These are phyloP conservation scores for Colletotrichum filicis DNA, from an alignment of 2,329 filamentous ascomycete species.

Conservation along the genomic window DNA sequence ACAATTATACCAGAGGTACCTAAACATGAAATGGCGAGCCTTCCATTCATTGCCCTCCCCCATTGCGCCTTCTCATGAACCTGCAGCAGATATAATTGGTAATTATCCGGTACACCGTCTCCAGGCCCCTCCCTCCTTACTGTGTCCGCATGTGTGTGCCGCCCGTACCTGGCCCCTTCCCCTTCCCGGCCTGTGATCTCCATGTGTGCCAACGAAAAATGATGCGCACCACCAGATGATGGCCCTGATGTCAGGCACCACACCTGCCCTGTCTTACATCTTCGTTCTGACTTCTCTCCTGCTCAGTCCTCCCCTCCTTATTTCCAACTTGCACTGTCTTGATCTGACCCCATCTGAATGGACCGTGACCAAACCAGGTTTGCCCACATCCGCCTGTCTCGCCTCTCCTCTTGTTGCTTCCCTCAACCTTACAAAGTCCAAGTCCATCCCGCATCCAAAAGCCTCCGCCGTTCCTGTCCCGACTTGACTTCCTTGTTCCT, in stretches of 20 bases:
- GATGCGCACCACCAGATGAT: slow-evolving; percentile 17
- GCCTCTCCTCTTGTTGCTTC: background rate
- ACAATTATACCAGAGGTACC: background rate
- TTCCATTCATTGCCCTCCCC: background rate
- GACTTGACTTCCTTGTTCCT: slow-evolving; percentile 1
- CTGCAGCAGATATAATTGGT: background rate
- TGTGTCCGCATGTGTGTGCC: slow-evolving; percentile 14
- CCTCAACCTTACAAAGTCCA: slow-evolving; percentile 28
- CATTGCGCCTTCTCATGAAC: background rate
- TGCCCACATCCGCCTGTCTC: background rate
- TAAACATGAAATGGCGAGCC: background rate
- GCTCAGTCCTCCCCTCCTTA: background rate
- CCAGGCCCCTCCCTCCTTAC: slow-evolving; percentile 1
- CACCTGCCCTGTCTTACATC: background rate
- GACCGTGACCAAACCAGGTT: background rate
- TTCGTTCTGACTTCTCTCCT: background rate
- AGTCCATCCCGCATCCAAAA: slow-evolving; percentile 32
- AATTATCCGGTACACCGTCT: slow-evolving; percentile 29
- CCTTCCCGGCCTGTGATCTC: slow-evolving; percentile 27
- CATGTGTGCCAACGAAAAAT: background rate
- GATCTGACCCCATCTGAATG: background rate
- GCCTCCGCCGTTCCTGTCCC: slow-evolving; percentile 4
- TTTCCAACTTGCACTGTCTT: slow-evolving; percentile 18
- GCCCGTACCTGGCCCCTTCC: slow-evolving; percentile 29
- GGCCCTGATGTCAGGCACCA: slow-evolving; percentile 31